Percentiles rank a stretch among this genome's conserved stretches.
These are phyloP conservation scores for Rhodotorula diobovata DNA, from an alignment of 768 basidiomycete genomes.

Conservation along the genomic window DNA sequence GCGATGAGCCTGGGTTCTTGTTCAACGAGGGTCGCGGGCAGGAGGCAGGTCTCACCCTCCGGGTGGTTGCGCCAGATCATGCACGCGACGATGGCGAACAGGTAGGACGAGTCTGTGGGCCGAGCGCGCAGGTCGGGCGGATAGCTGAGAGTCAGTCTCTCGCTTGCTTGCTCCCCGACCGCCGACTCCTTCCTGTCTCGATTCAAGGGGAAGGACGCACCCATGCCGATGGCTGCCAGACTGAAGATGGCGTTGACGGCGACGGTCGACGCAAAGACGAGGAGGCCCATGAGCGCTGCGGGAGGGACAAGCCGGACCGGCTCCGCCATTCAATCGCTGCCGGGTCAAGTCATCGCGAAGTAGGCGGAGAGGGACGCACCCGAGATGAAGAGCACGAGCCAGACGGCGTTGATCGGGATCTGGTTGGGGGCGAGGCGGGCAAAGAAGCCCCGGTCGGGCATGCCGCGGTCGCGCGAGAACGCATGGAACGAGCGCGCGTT, in stretches of 20 bases:
- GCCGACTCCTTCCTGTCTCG: too few relatives aligned
- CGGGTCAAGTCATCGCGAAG: too few relatives aligned
- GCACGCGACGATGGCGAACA: slow-evolving; percentile 40
- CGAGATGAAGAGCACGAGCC: slow-evolving; percentile 41
- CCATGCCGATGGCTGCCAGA: slow-evolving; percentile 34
- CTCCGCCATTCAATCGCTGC: too few relatives aligned
- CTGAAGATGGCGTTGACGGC: slow-evolving; percentile 43
- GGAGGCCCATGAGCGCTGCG: slow-evolving; percentile 30
- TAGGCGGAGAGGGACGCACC: slow-evolving; percentile 1
- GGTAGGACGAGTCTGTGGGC: slow-evolving; percentile 32
- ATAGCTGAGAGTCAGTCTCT: neutral
- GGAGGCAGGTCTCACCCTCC: slow-evolving; percentile 2
- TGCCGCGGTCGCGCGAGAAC: slow-evolving; percentile 71
- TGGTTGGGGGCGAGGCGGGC: slow-evolving; percentile 63
- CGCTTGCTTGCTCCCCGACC: too few relatives aligned
- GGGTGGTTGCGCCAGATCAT: slow-evolving; percentile 41
- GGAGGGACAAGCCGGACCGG: too few relatives aligned
- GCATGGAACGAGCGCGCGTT: slow-evolving; percentile 76
- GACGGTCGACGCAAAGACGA: slow-evolving; percentile 38
- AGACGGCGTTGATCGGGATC: slow-evolving; percentile 55
- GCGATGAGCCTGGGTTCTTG: neutral
- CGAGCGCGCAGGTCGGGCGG: neutral
- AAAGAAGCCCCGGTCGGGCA: slow-evolving; percentile 65
- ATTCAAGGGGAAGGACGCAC: neutral
- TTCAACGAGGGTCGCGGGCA: neutral